Evolutionary conservation across 2,329 filamentous ascomycete genomes (phyloP), one percentile per base, ranked within the genome.

Genomic region (Shiraia sp.): DNA sequence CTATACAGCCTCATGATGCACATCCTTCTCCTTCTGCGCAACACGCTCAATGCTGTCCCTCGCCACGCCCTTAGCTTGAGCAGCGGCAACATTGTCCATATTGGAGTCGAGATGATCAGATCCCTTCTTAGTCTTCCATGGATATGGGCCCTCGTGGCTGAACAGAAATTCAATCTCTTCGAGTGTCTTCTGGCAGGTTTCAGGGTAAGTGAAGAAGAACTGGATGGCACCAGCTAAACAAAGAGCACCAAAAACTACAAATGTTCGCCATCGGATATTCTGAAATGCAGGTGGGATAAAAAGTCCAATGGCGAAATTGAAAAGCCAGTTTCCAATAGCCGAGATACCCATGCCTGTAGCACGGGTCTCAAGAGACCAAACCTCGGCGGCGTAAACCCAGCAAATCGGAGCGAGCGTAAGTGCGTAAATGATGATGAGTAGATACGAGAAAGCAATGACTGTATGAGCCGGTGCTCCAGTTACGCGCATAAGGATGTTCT

Each of bases 301-400:
- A 28, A 82, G 71, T 24, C 78, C 79, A 10, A 83, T 70, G 0
- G 80, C 80, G 56, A 82, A 82, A 63, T 82, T 83, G 71, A 82
- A 83, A 80, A 80, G 51, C 69, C 69, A 72, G 47, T 68, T 65
- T 13, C 59, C 59, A 13, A 79, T 71, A 2, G 79, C 76, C 0
- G 80, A 73, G 29, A 84, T 68, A 15, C 76, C 76, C 72, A 84
- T 82, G 14, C 80, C 81, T 2, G 74, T 79, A 2, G 80, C 81
- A 24, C 82, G 76, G 0, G 79, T 81, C 45, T 80, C 79, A 2
- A 84, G 72, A 0, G 79, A 81, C 77, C 79, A 85, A 2, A 84
- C 78, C 63, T 87, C 83, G 12, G 81, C 79, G 0, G 80, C 79
- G 53, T 87, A 86, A 31, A 85, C 77, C 82, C 83, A 86, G 39